Evolutionary conservation across 1,284 basidiomycete species (phyloP).

Genomic region (Ustilago xerochloae): DNA sequence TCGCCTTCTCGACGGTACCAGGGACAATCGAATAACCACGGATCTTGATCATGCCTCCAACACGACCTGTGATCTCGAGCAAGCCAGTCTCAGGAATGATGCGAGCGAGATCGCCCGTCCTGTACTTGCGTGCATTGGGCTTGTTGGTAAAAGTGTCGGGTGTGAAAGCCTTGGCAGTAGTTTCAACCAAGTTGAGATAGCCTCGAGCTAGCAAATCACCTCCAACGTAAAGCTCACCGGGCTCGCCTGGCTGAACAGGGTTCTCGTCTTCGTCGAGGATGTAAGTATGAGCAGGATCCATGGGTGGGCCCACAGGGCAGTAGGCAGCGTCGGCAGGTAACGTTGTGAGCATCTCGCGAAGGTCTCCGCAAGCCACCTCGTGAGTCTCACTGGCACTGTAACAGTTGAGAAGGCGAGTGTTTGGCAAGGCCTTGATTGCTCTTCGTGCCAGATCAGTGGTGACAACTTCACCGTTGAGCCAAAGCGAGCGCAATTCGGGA

Average conservation of each 20-base stretch:
- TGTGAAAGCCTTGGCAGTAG: constrained; percentile 62
- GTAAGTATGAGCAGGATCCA: constrained; percentile 59
- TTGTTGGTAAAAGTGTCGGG: constrained; percentile 36
- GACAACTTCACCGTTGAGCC: constrained; percentile 68
- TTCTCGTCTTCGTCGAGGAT: constrained; percentile 61
- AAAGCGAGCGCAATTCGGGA: constrained; percentile 60
- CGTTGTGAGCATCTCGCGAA: constrained; percentile 40
- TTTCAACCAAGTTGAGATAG: constrained; percentile 65
- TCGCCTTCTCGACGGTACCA: constrained; percentile 62
- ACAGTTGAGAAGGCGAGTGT: constrained; percentile 62
- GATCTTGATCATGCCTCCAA: constrained; percentile 67
- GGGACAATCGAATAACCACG: constrained; percentile 66
- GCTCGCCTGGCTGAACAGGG: constrained; percentile 48
- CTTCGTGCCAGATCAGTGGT: constrained; percentile 61
- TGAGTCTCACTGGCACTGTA: constrained; percentile 68
- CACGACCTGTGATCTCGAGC: constrained; percentile 65
- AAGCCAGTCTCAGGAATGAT: constrained; percentile 50
- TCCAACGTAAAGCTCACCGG: constrained; percentile 66
- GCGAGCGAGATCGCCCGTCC: constrained; percentile 65
- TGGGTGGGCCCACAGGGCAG: constrained; percentile 64
- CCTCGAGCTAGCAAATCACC: constrained; percentile 63
- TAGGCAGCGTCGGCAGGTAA: constrained; percentile 28
- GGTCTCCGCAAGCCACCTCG: constrained; percentile 65
- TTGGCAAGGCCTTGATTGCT: constrained; percentile 62
- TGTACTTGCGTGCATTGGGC: constrained; percentile 57